Evolutionary conservation across 495 filamentous ascomycete genomes (phyloP), one percentile per base, ranked within the genome.

Genomic region (Annulohypoxylon maeteangense): DNA sequence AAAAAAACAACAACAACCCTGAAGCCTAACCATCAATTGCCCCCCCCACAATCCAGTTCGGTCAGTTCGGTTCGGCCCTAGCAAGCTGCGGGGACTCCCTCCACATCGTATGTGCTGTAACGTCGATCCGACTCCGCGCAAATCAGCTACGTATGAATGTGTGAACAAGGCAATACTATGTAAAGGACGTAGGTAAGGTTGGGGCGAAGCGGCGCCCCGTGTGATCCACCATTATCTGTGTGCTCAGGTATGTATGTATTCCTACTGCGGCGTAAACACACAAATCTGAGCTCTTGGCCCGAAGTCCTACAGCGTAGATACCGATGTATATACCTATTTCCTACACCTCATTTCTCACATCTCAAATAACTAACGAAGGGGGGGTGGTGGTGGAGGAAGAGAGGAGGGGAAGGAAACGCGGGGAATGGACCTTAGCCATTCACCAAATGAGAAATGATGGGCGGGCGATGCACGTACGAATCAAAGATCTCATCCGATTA

Each of bases 81-180:
- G 8, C 5, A 4, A 25, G 18, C 34, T 23, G n/a, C 6, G 56
- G 20, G 38, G 56, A 59, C 32, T 16, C 40, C 40, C 57, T 48
- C 57, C 27, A 47, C 57, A 60, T 32, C 57, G 23, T 51, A 42
- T 60, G 57, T 47, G 57, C 42, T 60, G 57, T 34, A 60, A 60
- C 57, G 23, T 60, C 57, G 27, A 60, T 42, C 57, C 42, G n/a
- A 11, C 38, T 31, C 40, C 25, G 16, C 40, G 40, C 25, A 48
- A n/a, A 54, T 25, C 18, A 25, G 45, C 22, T 23, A 48, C 22
- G 20, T 22, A 25, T 48, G 22, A 16, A 18, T 40, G 2, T 29
- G 6, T 40, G n/a, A n/a, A n/a, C n/a, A 40, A 40, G 11, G 11
- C 11, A 14, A 12, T 14, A 40, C n/a, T n/a, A n/a, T n/a, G 12